Evolutionary conservation across 371 early-diverging fungal genomes (phyloP).

Genomic region (Circinella minor): DNA sequence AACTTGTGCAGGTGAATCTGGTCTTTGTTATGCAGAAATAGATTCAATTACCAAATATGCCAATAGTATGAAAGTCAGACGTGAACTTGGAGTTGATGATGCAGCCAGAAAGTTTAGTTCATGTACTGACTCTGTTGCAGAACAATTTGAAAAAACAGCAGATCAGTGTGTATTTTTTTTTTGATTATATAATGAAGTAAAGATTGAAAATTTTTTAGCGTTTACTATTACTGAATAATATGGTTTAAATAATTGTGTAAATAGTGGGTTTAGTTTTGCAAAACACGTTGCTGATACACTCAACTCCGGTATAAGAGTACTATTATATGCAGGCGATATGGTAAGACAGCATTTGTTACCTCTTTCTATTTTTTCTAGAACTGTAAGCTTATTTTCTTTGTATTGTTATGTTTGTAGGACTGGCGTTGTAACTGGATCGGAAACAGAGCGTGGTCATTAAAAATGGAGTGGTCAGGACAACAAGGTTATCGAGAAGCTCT

Average conservation of each 20-base stretch:
- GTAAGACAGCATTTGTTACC: slow-evolving; percentile 67
- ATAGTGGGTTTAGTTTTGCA: not conserved
- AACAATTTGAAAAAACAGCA: too few relatives aligned
- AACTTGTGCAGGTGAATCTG: slow-evolving; percentile 60
- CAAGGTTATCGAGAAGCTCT: slow-evolving; percentile 66
- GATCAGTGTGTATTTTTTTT: slow-evolving; percentile 56
- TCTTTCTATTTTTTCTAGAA: too few relatives aligned
- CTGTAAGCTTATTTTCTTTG: too few relatives aligned
- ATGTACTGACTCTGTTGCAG: slow-evolving; percentile 76
- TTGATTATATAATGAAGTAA: slow-evolving; percentile 24
- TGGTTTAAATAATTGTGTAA: not conserved
- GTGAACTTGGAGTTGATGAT: slow-evolving; percentile 70
- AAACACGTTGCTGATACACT: slow-evolving; percentile 55
- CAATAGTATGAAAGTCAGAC: slow-evolving; percentile 75
- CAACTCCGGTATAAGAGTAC: slow-evolving; percentile 74
- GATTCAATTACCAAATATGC: slow-evolving; percentile 72
- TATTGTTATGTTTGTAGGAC: too few relatives aligned
- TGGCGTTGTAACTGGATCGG: slow-evolving; percentile 35
- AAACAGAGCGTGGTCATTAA: slow-evolving; percentile 85
- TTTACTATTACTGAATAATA: too few relatives aligned
- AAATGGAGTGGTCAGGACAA: slow-evolving; percentile 81
- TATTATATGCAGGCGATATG: slow-evolving; percentile 79
- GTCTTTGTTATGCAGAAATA: slow-evolving; percentile 82
- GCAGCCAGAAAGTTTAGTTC: slow-evolving; percentile 66
- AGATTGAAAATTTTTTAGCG: too few relatives aligned